Evolutionary conservation across 768 basidiomycete species (phyloP).

Genomic region (Holtermanniella nyarrowii): DNA sequence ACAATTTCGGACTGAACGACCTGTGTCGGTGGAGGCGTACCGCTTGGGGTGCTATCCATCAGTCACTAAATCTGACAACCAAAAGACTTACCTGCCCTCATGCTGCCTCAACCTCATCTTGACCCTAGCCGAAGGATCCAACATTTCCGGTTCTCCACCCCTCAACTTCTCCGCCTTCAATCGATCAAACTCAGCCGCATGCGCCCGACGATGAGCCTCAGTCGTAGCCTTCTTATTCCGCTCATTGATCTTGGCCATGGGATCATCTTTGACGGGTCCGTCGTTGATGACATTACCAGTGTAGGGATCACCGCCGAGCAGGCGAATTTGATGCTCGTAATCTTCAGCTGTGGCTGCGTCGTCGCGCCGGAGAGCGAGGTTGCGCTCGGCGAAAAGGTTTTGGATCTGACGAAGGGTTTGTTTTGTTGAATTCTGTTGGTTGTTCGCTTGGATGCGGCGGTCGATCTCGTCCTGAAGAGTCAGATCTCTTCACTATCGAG

Average conservation of each 20-base stretch:
- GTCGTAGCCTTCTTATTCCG: slow-evolving; percentile 75
- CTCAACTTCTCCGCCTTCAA: slow-evolving; percentile 66
- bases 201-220: slow-evolving; percentile 45
- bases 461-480: slow-evolving; percentile 64
- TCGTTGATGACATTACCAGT: slow-evolving; percentile 20
- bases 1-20: no score
- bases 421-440: slow-evolving; percentile 19
- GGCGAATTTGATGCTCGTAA: slow-evolving; percentile 58
- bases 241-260: slow-evolving; percentile 71
- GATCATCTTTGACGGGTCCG: slow-evolving; percentile 1
- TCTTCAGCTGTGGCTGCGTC: slow-evolving; percentile 55
- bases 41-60: neutral
- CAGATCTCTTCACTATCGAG: neutral
- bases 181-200: slow-evolving; percentile 45
- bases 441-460: slow-evolving; percentile 55
- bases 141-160: slow-evolving; percentile 42
- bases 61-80: neutral
- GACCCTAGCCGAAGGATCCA: slow-evolving; percentile 50
- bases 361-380: slow-evolving; percentile 62
- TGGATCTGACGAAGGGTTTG: slow-evolving; percentile 22
- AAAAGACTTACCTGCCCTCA: slow-evolving; percentile 2
- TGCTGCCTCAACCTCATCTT: slow-evolving; percentile 51
- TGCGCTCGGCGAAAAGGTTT: slow-evolving; percentile 56
- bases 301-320: slow-evolving; percentile 42
- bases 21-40: neutral